Conservation (phyloP, 2,329 filamentous ascomycete species). For the Onygena corvina region DNA sequence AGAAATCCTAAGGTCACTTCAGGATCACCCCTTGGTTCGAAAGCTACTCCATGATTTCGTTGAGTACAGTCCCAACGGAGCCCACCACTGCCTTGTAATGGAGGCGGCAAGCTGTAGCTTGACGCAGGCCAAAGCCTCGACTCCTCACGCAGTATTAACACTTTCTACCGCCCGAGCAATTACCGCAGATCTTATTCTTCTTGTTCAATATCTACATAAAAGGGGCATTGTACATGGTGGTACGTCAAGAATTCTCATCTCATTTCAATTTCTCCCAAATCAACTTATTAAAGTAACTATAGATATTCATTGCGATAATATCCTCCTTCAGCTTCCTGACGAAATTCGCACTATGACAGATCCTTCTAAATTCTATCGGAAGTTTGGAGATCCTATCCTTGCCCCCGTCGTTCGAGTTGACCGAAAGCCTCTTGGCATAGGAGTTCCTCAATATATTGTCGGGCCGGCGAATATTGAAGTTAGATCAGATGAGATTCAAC, state of each 20-base stretch:
- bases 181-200: conserved; percentile 12
- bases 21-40: conserved; percentile 12
- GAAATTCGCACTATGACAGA: conserved; percentile 12
- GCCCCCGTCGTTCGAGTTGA: conserved; percentile 14
- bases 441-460: conserved; percentile 13
- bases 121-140: conserved; percentile 12
- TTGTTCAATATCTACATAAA: conserved; percentile 14
- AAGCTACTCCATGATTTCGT: conserved; percentile 12
- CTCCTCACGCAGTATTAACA: conserved; percentile 12
- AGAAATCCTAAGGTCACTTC: conserved; percentile 13
- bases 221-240: conserved; percentile 15
- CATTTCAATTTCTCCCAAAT: conserved; percentile 9
- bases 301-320: conserved; percentile 15
- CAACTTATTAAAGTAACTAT: conserved; percentile 8
- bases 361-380: conserved; percentile 12
- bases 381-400: conserved; percentile 14
- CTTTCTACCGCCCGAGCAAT: conserved; percentile 13
- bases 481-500: conserved; percentile 11
- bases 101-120: conserved; percentile 14
- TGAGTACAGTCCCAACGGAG: conserved; percentile 14
- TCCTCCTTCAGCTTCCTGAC: conserved; percentile 14
- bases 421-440: conserved; percentile 11
- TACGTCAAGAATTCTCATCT: conserved; percentile 9
- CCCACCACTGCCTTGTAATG: conserved; percentile 15
- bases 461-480: conserved; percentile 10